Base-by-base conservation (phyloP, 345 rosid species). In the Pistacia atlantica region DNA sequence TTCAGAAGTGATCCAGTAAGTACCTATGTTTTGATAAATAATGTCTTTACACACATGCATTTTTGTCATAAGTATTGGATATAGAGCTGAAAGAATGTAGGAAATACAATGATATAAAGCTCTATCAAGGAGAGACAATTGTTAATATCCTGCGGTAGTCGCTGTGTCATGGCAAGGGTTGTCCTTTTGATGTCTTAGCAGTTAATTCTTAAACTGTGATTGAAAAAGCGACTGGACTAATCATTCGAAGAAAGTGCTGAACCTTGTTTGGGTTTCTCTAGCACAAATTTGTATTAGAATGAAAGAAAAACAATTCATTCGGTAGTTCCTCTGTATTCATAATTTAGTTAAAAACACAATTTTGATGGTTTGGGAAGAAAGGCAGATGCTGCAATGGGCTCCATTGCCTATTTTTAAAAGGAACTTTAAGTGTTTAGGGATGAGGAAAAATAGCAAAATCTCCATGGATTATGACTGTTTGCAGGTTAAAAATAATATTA, bases 1-100 rank as follows among this genome's bases (percentile, higher is more conserved):
- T 91, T 91, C 81, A 87, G 96, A 80, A 88, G 91, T 55, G 93
- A 91, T 84, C 96, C 93, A 12, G 93, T 91, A 81, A 82, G 90
- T 84, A 71, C 56, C 69, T 64, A 37, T 64, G 33, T 65, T 71
- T 59, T 60, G n/a, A 70, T 59, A 52, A 51, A 71, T 72, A 61
- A 57, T 35, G 60, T 71, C 57, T 72, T 63, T 8, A 63, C 45
- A 52, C 22, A 12, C 61, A 11, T 75, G 60, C 58, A 4, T 71
- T 17, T 73, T 64, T 38, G 35, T 71, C 20, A 31, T 20, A 18
- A 18, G 20, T 31, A 18, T 62, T 62, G 18, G 65, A 62, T 62
- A 62, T 28, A 31, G 8, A 13, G 6, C 31, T 14, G 42, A 62
- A 25, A 62, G 18, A 62, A 35, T 31, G 65, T 62, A 31, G 8